These are phyloP conservation scores for Dactylellina drechsleri DNA, from an alignment of 2,329 filamentous ascomycete species.

Conservation along the genomic window DNA sequence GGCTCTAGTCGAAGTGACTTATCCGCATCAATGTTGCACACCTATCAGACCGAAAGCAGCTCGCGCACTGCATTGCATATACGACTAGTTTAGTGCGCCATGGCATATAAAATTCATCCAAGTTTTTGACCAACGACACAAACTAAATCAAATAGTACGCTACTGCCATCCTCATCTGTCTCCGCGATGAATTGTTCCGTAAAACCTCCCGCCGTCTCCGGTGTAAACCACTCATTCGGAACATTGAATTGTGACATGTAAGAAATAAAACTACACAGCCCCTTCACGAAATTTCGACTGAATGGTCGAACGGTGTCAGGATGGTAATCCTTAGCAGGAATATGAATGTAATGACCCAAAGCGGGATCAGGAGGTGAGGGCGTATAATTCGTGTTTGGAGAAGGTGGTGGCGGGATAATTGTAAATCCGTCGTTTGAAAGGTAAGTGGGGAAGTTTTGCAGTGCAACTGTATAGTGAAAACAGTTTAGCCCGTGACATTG, in stretches of 20 bases:
- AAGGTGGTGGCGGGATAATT: slow-evolving; percentile 9
- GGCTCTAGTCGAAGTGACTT: no score
- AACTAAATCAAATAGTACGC: slow-evolving; percentile 32
- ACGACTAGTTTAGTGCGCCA: neutral
- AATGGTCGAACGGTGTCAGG: slow-evolving; percentile 14
- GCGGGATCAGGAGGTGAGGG: neutral
- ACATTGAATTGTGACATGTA: slow-evolving; percentile 36
- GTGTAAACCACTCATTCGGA: slow-evolving; percentile 41
- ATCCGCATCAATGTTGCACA: no score
- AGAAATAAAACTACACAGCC: slow-evolving; percentile 27
- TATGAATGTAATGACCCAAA: slow-evolving; percentile 15
- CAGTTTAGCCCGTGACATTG: neutral
- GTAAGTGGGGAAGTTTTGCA: slow-evolving; percentile 18
- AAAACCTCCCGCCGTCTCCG: slow-evolving; percentile 25
- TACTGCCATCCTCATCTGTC: slow-evolving; percentile 21
- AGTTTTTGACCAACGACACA: slow-evolving; percentile 23
- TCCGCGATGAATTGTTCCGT: slow-evolving; percentile 23
- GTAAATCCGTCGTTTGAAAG: slow-evolving; percentile 18
- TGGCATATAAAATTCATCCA: no score
- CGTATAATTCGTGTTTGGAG: neutral
- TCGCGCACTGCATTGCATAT: neutral
- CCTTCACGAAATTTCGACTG: slow-evolving; percentile 29
- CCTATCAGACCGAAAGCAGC: no score
- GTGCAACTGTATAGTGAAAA: slow-evolving; percentile 5
- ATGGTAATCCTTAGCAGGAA: slow-evolving; percentile 4